These are phyloP conservation scores for Pseudomicrostroma phylloplanum DNA, from an alignment of 1,284 basidiomycete genomes.

Conservation along the genomic window DNA sequence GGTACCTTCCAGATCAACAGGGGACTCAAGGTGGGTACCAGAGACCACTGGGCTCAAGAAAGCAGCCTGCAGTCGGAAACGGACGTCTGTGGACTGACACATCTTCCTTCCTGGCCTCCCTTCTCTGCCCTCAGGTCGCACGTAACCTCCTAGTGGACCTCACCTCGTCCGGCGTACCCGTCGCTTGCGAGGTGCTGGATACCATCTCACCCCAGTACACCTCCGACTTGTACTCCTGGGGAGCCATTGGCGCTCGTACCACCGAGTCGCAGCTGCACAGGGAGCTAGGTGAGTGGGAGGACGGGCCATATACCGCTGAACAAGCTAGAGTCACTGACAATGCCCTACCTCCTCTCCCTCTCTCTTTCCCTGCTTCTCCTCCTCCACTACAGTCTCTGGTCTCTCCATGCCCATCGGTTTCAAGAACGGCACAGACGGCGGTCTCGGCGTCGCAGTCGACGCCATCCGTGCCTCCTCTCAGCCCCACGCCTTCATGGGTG, in stretches of 20 bases:
- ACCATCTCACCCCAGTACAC: slow-evolving; percentile 57
- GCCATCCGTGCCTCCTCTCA: slow-evolving; percentile 45
- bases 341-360: background rate
- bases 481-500: slow-evolving; percentile 50
- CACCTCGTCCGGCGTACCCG: slow-evolving; percentile 78
- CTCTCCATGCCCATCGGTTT: slow-evolving; percentile 62
- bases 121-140: slow-evolving; percentile 57
- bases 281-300: slow-evolving; percentile 33
- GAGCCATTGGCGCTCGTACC: slow-evolving; percentile 92
- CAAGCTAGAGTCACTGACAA: background rate
- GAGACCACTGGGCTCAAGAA: slow-evolving; percentile 53
- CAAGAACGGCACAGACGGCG: slow-evolving; percentile 97
- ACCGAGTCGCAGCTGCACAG: slow-evolving; percentile 59
- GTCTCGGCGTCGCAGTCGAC: slow-evolving; percentile 52
- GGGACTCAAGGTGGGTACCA: slow-evolving; percentile 54
- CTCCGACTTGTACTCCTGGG: slow-evolving; percentile 78
- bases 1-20: slow-evolving; percentile 96
- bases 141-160: slow-evolving; percentile 84
- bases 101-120: too few relatives aligned
- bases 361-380: too few relatives aligned
- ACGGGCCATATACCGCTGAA: background rate
- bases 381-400: slow-evolving; percentile 29
- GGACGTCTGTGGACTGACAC: too few relatives aligned
- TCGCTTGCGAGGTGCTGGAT: slow-evolving; percentile 86
- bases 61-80: too few relatives aligned